Percentiles rank a stretch among this genome's conserved stretches.
These are phyloP conservation scores for Lyophyllum shimeji DNA, from an alignment of 768 basidiomycete genomes.

Conservation along the genomic window DNA sequence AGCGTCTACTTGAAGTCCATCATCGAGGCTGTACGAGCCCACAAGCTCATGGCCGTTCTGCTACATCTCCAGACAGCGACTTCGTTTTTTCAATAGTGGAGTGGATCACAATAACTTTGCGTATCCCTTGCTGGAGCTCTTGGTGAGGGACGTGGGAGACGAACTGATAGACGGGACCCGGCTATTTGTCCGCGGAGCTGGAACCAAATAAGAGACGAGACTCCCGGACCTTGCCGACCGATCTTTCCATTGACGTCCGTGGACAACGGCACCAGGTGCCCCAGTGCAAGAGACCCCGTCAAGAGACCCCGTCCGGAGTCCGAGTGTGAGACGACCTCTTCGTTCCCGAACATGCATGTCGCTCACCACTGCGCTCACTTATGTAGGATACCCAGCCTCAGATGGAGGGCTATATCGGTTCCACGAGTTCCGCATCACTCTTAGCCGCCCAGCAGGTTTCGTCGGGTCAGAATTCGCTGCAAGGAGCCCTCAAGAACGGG, in stretches of 20 bases:
- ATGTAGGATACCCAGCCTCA: neutral
- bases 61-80: too few relatives aligned
- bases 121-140: too few relatives aligned
- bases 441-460: constrained; percentile 5
- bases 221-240: constrained; percentile 9
- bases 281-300: constrained; percentile 16
- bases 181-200: neutral
- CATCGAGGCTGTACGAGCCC: too few relatives aligned
- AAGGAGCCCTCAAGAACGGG: constrained; percentile 10
- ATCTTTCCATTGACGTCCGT: constrained; percentile 12
- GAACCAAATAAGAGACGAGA: constrained; percentile 5
- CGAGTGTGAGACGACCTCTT: constrained; percentile 5
- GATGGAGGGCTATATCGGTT: constrained; percentile 11
- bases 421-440: constrained; percentile 3
- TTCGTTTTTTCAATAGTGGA: too few relatives aligned
- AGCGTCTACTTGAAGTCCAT: too few relatives aligned
- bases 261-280: constrained; percentile 17
- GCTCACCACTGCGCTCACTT: neutral
- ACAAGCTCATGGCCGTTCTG: too few relatives aligned
- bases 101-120: too few relatives aligned
- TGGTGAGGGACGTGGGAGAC: too few relatives aligned
- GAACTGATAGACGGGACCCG: too few relatives aligned
- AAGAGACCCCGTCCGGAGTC: constrained; percentile 11
- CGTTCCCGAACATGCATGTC: neutral
- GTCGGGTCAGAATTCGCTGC: constrained; percentile 13